These are phyloP conservation scores for Wickerhamia fluorescens DNA, from an alignment of 805 yeast genomes.

Conservation along the genomic window DNA sequence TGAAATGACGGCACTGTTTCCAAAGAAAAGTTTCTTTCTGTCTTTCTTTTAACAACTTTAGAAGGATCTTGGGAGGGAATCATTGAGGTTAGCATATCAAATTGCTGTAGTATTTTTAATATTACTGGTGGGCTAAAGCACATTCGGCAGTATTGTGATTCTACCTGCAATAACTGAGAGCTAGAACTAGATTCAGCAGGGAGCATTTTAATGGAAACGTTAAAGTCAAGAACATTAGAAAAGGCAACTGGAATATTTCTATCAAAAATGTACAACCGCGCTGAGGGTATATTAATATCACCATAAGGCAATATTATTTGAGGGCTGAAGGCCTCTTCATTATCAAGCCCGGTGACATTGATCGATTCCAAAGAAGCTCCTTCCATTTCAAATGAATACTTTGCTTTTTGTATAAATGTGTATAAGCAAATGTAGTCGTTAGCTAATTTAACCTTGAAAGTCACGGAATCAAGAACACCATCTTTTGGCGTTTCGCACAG, in stretches of 20 bases:
- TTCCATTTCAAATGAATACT: slow-evolving; percentile 30
- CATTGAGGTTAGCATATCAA: slow-evolving; percentile 14
- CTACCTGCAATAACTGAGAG: slow-evolving; percentile 46
- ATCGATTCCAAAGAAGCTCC: slow-evolving; percentile 15
- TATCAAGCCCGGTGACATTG: slow-evolving; percentile 12
- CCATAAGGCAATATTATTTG: slow-evolving; percentile 28
- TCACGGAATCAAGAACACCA: slow-evolving; percentile 7
- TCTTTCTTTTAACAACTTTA: background rate
- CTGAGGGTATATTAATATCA: slow-evolving; percentile 33
- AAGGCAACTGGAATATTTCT: slow-evolving; percentile 34
- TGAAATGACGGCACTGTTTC: slow-evolving; percentile 44
- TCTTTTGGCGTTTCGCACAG: background rate
- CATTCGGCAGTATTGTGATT: slow-evolving; percentile 51
- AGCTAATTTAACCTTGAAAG: slow-evolving; percentile 16
- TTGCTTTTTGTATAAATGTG: slow-evolving; percentile 22
- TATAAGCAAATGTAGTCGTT: slow-evolving; percentile 34
- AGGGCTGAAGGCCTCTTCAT: too few species aligned
- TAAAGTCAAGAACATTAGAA: slow-evolving; percentile 38
- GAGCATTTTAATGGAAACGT: slow-evolving; percentile 36
- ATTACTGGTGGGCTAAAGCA: slow-evolving; percentile 49
- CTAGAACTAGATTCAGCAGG: slow-evolving; percentile 15
- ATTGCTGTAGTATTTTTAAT: slow-evolving; percentile 28
- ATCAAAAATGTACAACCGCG: slow-evolving; percentile 34
- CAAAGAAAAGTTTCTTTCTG: slow-evolving; percentile 4
- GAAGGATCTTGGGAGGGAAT: background rate